Conservation (phyloP, 2,329 filamentous ascomycete species). For the Cadophora sp. region DNA sequence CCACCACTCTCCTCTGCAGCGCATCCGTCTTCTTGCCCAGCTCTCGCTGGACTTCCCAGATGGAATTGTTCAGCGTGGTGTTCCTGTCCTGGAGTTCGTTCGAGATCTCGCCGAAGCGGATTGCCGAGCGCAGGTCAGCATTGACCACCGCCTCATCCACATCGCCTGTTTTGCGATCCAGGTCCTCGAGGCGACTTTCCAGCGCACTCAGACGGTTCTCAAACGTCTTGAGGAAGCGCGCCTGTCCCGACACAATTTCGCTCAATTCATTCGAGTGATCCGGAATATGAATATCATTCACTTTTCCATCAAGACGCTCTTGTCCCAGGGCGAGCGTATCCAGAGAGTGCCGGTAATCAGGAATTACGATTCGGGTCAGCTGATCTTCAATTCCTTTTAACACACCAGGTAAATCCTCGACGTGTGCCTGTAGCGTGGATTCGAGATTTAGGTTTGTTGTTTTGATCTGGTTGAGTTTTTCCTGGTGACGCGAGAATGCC, state of each 20-base stretch:
- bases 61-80: conserved; percentile 30
- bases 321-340: conserved; percentile 25
- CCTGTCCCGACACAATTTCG: conserved; percentile 12
- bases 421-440: conserved; percentile 29
- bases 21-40: conserved; percentile 36
- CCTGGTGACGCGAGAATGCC: conserved; percentile 31
- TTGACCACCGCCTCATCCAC: conserved; percentile 31
- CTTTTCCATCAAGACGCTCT: conserved; percentile 21
- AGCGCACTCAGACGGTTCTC: conserved; percentile 27
- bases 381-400: conserved; percentile 33
- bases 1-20: conserved; percentile 31
- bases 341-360: conserved; percentile 30
- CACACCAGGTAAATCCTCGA: conserved; percentile 25
- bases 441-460: conserved; percentile 35
- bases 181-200: conserved; percentile 25
- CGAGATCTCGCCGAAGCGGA: conserved; percentile 37
- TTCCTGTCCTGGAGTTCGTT: conserved; percentile 38
- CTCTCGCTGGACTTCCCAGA: conserved; percentile 34
- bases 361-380: conserved; percentile 29
- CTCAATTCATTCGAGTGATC: conserved; percentile 9
- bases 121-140: conserved; percentile 35
- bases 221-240: conserved; percentile 23
- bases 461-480: conserved; percentile 36
- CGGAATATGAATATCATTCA: conserved; percentile 14
- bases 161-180: conserved; percentile 29